phyloP scores from a whole-genome alignment of 805 yeast species.

The Metschnikowia shivogae region DNA sequence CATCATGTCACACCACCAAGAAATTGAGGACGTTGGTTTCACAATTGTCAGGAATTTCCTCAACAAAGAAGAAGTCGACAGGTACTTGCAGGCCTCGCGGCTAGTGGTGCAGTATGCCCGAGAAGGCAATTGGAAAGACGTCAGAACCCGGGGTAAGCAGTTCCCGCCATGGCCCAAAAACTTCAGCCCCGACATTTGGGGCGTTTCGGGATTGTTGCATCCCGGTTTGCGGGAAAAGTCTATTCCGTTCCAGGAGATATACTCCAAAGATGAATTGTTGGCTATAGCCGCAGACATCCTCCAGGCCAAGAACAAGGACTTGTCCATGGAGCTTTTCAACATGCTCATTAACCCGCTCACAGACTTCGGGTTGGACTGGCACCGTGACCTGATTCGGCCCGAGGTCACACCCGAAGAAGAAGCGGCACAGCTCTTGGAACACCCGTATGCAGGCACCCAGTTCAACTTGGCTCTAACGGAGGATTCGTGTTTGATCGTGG shows the following conservation, averaged over 20 bases:
- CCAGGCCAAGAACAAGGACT: slow-evolving; percentile 30
- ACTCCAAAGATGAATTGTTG: slow-evolving; percentile 37
- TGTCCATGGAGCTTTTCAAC: slow-evolving; percentile 48
- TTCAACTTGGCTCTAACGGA: slow-evolving; percentile 47
- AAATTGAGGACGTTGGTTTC: slow-evolving; percentile 34
- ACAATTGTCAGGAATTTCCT: slow-evolving; percentile 39
- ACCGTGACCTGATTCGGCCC: slow-evolving; percentile 47
- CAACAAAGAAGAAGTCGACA: slow-evolving; percentile 35
- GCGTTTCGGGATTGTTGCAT: slow-evolving; percentile 44
- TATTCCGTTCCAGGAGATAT: slow-evolving; percentile 37
- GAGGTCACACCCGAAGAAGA: slow-evolving; percentile 45
- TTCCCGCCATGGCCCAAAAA: slow-evolving; percentile 57
- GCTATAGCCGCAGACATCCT: slow-evolving; percentile 40
- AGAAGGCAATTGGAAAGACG: slow-evolving; percentile 46
- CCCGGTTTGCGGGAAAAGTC: slow-evolving; percentile 40
- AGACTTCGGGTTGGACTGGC: slow-evolving; percentile 53
- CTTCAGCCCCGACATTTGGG: slow-evolving; percentile 52
- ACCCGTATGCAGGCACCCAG: slow-evolving; percentile 47
- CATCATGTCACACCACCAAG: slow-evolving; percentile 26
- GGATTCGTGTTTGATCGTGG: slow-evolving; percentile 45
- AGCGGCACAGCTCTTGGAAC: slow-evolving; percentile 30
- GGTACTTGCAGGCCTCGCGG: slow-evolving; percentile 35
- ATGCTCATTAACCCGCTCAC: slow-evolving; percentile 51
- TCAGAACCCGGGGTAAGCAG: slow-evolving; percentile 49
- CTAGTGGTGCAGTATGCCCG: slow-evolving; percentile 39